Percentiles rank a stretch among this genome's conserved stretches.
These are phyloP conservation scores for Monosporozyma aerobia DNA, from an alignment of 805 yeast species.

Conservation along the genomic window DNA sequence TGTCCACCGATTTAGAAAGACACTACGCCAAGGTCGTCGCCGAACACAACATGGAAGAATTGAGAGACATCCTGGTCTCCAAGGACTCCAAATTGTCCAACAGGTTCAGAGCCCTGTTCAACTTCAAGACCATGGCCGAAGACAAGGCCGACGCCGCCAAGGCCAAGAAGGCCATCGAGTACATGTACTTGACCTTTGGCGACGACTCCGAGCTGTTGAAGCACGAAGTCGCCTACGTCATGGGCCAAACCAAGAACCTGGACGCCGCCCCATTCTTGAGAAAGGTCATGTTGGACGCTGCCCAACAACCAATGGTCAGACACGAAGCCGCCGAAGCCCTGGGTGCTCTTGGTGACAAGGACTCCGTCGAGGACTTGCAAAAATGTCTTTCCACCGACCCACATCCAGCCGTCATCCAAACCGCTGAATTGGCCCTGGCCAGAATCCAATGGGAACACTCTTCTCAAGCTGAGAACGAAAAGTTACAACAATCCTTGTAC, in stretches of 20 bases:
- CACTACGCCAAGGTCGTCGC: constrained; percentile 32
- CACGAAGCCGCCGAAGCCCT: constrained; percentile 99
- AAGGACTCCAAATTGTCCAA: constrained; percentile 63
- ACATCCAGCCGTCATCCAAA: constrained; percentile 81
- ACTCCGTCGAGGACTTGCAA: constrained; percentile 56
- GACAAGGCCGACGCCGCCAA: constrained; percentile 43
- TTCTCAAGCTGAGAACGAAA: constrained; percentile 48
- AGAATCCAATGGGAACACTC: constrained; percentile 90
- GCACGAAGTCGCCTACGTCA: constrained; percentile 95
- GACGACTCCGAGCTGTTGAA: constrained; percentile 84
- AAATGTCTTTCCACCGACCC: constrained; percentile 67
- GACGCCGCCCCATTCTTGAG: constrained; percentile 69
- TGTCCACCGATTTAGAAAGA: constrained; percentile 32
- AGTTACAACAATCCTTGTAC: constrained; percentile 64
- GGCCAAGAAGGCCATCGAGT: constrained; percentile 63
- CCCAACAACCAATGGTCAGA: constrained; percentile 92
- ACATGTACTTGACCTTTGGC: constrained; percentile 74
- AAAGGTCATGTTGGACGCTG: constrained; percentile 52
- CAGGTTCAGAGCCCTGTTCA: constrained; percentile 91
- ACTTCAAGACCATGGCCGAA: constrained; percentile 75
- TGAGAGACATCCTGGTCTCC: constrained; percentile 64
- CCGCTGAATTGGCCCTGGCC: constrained; percentile 94
- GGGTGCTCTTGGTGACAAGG: constrained; percentile 85
- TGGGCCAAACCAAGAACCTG: constrained; percentile 88
- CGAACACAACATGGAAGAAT: constrained; percentile 44